phyloP scores from a whole-genome alignment of 2,329 filamentous ascomycete genomes.

The Talaromyces sp. region DNA sequence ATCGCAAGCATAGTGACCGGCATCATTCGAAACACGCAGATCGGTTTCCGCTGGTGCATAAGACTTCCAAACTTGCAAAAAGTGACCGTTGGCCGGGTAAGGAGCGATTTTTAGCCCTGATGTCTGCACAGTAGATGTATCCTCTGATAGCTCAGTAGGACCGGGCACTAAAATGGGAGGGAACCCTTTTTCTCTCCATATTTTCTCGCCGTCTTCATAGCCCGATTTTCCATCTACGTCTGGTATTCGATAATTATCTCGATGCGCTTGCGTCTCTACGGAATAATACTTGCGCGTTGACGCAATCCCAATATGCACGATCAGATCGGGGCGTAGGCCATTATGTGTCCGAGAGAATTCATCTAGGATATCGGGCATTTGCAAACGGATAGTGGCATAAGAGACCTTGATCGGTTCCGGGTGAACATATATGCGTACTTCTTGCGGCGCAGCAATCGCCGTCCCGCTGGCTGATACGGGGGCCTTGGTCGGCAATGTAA shows the following conservation, averaged over 20 bases:
- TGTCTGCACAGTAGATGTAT: background rate
- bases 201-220: constrained; percentile 43
- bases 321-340: constrained; percentile 54
- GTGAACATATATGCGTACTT: constrained; percentile 47
- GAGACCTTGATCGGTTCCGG: constrained; percentile 64
- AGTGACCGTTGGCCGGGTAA: constrained; percentile 29
- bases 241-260: constrained; percentile 63
- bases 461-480: constrained; percentile 13
- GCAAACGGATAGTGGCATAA: constrained; percentile 60
- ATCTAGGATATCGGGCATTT: constrained; percentile 60
- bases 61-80: constrained; percentile 32
- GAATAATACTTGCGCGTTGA: constrained; percentile 60
- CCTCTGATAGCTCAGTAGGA: constrained; percentile 7
- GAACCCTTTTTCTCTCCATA: constrained; percentile 48
- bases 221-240: constrained; percentile 60
- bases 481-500: constrained; percentile 42
- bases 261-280: constrained; percentile 64
- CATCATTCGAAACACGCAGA: constrained; percentile 60
- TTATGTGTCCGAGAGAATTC: constrained; percentile 37
- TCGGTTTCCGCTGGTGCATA: constrained; percentile 30
- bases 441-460: constrained; percentile 17
- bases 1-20: constrained; percentile 70
- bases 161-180: constrained; percentile 53
- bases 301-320: constrained; percentile 78
- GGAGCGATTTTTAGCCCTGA: constrained; percentile 16